These are phyloP conservation scores for Danielia oregonensis DNA, from an alignment of 805 yeast genomes.

Conservation along the genomic window DNA sequence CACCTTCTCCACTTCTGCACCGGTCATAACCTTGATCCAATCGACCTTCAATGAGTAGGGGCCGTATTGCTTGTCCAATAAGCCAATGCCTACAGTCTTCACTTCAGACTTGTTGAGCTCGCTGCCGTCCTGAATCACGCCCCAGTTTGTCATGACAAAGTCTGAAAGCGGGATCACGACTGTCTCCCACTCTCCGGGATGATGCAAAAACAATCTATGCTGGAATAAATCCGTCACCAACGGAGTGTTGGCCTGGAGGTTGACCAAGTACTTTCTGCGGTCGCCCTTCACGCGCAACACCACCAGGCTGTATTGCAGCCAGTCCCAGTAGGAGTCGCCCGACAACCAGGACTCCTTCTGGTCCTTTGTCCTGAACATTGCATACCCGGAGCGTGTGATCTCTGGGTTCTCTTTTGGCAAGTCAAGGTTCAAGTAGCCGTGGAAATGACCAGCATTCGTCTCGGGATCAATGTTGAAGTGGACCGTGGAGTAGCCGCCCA, in stretches of 20 bases:
- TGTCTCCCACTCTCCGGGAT: slow-evolving; percentile 80
- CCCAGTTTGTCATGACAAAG: slow-evolving; percentile 81
- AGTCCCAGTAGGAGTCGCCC: slow-evolving; percentile 61
- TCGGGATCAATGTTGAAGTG: slow-evolving; percentile 40
- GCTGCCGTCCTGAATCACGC: slow-evolving; percentile 50
- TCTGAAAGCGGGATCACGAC: slow-evolving; percentile 73
- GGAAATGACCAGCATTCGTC: slow-evolving; percentile 33
- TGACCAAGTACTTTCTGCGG: slow-evolving; percentile 69
- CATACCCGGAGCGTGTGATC: slow-evolving; percentile 50
- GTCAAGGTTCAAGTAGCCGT: slow-evolving; percentile 58
- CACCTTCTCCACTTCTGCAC: slow-evolving; percentile 44
- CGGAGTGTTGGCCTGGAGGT: slow-evolving; percentile 78
- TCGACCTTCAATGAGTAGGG: slow-evolving; percentile 68
- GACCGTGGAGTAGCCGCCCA: slow-evolving; percentile 77
- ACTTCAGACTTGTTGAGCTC: slow-evolving; percentile 61
- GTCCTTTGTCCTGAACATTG: slow-evolving; percentile 80
- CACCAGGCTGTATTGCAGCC: slow-evolving; percentile 59
- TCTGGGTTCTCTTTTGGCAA: slow-evolving; percentile 41
- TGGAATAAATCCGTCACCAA: slow-evolving; percentile 77
- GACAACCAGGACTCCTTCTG: slow-evolving; percentile 35
- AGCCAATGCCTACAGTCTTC: slow-evolving; percentile 73
- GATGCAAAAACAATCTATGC: slow-evolving; percentile 68
- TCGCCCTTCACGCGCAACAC: slow-evolving; percentile 72
- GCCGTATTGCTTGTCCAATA: slow-evolving; percentile 74
- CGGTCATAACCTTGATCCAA: slow-evolving; percentile 67